A percentile compares a stretch with the other conserved stretches of the same genome.
These are phyloP conservation scores for Chlamydomonas schloesseri DNA, from an alignment of 139 green algal genomes.

Conservation along the genomic window DNA sequence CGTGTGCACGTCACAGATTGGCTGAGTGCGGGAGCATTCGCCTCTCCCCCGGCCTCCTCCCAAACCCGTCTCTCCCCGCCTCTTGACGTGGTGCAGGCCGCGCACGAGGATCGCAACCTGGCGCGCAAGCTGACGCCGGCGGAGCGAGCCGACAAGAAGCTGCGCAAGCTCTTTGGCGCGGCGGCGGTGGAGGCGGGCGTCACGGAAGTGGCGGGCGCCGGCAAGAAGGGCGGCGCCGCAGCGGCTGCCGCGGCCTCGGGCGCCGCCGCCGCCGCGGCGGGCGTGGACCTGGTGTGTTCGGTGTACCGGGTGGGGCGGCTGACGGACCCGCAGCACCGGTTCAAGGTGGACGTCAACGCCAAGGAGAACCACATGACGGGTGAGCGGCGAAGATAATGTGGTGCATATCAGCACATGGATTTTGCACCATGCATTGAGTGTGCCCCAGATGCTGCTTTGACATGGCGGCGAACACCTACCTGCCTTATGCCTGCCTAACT, in stretches of 20 bases:
- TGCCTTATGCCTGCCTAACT: no score
- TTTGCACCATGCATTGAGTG: no score
- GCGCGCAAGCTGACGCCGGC: slow-evolving; percentile 93
- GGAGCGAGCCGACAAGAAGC: slow-evolving; percentile 95
- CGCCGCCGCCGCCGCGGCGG: neutral
- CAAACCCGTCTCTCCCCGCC: no score
- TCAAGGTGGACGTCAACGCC: slow-evolving; percentile 91
- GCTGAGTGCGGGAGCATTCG: no score
- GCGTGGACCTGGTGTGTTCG: slow-evolving; percentile 46
- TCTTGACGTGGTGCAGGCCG: no score
- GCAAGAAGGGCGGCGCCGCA: neutral
- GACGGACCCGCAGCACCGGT: slow-evolving; percentile 22
- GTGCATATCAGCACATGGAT: no score
- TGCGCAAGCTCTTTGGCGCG: slow-evolving; percentile 90
- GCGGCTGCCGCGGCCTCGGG: neutral
- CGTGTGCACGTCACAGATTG: no score
- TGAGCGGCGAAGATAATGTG: no score
- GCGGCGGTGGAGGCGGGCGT: slow-evolving; percentile 1
- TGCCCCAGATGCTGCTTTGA: no score
- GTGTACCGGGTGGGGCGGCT: slow-evolving; percentile 50
- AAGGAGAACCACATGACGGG: slow-evolving; percentile 89
- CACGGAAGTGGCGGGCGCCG: neutral
- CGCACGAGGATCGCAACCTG: slow-evolving; percentile 97
- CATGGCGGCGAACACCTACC: no score
- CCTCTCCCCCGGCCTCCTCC: no score